Conservation (phyloP, 2,329 filamentous ascomycete species). For the Aspergillus piperis region DNA sequence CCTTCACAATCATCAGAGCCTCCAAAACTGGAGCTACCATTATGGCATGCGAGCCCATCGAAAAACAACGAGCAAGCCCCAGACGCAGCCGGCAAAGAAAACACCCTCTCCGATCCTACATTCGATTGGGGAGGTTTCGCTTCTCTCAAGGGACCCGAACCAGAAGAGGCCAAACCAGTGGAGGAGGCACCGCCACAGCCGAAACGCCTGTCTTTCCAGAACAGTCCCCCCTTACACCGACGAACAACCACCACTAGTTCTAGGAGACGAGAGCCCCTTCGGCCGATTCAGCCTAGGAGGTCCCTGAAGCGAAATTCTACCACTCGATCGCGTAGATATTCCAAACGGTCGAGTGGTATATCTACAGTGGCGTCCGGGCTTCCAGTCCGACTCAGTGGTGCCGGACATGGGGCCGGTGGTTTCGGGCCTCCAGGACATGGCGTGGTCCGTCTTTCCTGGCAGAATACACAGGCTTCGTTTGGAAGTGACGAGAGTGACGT, state of each 20-base stretch:
- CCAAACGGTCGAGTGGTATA: conserved; percentile 42
- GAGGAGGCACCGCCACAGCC: conserved; percentile 25
- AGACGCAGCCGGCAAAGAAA: conserved; percentile 25
- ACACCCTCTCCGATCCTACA: conserved; percentile 30
- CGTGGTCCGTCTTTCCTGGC: conserved; percentile 41
- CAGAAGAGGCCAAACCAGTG: conserved; percentile 25
- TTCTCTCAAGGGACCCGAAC: conserved; percentile 24
- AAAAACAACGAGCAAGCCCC: conserved; percentile 22
- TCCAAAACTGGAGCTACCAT: conserved; percentile 38
- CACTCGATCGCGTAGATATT: conserved; percentile 37
- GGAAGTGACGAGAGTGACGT: conserved; percentile 39
- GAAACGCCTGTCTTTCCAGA: conserved; percentile 32
- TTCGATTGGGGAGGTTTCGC: conserved; percentile 32
- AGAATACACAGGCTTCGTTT: conserved; percentile 37
- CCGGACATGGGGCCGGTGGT: conserved; percentile 45
- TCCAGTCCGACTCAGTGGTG: conserved; percentile 43
- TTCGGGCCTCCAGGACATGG: conserved; percentile 39
- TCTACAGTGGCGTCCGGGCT: conserved; percentile 40
- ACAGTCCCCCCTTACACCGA: conserved; percentile 32
- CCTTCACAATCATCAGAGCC: conserved; percentile 31
- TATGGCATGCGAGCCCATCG: conserved; percentile 34
- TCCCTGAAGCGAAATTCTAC: conserved; percentile 40
- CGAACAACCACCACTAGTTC: conserved; percentile 32
- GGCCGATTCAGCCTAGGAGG: conserved; percentile 36
- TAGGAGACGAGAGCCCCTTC: conserved; percentile 37